Percentiles rank a stretch among this genome's conserved stretches.
Evolutionary conservation across 2,329 filamentous ascomycete genomes (phyloP).

Genomic region (Penicillium sp.): DNA sequence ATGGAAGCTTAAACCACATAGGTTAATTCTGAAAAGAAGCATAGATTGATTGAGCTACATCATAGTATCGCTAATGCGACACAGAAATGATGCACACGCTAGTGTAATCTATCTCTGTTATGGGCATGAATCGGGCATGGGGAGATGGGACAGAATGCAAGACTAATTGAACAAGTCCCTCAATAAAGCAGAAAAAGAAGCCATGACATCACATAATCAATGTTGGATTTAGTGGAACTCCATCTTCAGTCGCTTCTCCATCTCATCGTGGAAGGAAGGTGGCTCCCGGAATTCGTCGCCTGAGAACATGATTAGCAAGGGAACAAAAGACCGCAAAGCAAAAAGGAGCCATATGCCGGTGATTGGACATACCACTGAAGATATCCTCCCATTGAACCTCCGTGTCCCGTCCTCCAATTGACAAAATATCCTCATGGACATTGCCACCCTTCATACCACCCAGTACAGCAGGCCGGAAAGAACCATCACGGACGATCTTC

Average conservation of each 20-base stretch:
- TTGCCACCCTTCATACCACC: slow-evolving; percentile 59
- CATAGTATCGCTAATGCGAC: background rate
- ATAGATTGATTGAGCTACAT: slow-evolving; percentile 12
- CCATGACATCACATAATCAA: slow-evolving; percentile 14
- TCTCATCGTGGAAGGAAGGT: slow-evolving; percentile 82
- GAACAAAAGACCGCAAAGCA: slow-evolving; percentile 9
- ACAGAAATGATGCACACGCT: background rate
- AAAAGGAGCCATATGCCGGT: background rate
- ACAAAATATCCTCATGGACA: slow-evolving; percentile 86
- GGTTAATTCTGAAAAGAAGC: background rate
- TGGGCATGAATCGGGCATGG: slow-evolving; percentile 4
- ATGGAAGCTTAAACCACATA: background rate
- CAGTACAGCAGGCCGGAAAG: slow-evolving; percentile 73
- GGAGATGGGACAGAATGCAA: slow-evolving; percentile 4
- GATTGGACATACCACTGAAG: slow-evolving; percentile 62
- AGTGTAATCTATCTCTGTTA: slow-evolving; percentile 19
- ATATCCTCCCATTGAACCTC: slow-evolving; percentile 92
- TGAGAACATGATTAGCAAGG: slow-evolving; percentile 24
- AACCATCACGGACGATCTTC: slow-evolving; percentile 75
- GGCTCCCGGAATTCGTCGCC: slow-evolving; percentile 69
- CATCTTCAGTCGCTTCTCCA: slow-evolving; percentile 91
- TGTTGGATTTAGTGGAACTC: slow-evolving; percentile 33
- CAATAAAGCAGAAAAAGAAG: slow-evolving; percentile 6
- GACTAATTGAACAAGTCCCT: slow-evolving; percentile 18
- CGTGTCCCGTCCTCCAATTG: slow-evolving; percentile 67